Conservation (phyloP, 1,284 basidiomycete genomes). For the Marasmius fiardii region DNA sequence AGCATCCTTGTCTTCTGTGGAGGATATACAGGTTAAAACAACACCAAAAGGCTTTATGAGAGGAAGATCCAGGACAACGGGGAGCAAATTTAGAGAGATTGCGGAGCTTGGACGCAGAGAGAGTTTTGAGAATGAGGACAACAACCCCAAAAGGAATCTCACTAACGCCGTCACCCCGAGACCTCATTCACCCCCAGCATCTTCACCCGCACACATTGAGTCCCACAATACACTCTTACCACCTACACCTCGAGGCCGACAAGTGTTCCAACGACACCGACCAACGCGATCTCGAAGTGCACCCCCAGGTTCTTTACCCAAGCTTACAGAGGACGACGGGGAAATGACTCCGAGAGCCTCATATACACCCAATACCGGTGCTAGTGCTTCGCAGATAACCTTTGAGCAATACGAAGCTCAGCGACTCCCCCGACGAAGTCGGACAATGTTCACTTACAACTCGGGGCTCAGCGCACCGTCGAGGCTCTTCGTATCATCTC, state of each 20-base stretch:
- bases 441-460: slow-evolving; percentile 6
- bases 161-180: neutral
- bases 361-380: neutral
- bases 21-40: neutral
- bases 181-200: neutral
- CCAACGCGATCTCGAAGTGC: slow-evolving; percentile 43
- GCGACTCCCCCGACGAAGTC: slow-evolving; percentile 4
- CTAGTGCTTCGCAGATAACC: slow-evolving; percentile 2
- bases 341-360: slow-evolving; percentile 17
- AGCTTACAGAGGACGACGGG: slow-evolving; percentile 18
- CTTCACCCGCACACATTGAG: neutral
- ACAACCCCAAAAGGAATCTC: neutral
- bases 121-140: neutral
- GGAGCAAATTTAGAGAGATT: neutral
- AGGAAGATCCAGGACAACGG: neutral
- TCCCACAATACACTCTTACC: neutral
- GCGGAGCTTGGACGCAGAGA: neutral
- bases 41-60: neutral
- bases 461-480: slow-evolving; percentile 22
- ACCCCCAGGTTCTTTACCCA: slow-evolving; percentile 31
- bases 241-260: slow-evolving; percentile 7
- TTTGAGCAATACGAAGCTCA: slow-evolving; percentile 4
- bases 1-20: neutral
- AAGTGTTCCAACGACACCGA: slow-evolving; percentile 26
- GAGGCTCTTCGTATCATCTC: slow-evolving; percentile 23